phyloP scores from a whole-genome alignment of 2,329 filamentous ascomycete species.

The Massarina eburnea region DNA sequence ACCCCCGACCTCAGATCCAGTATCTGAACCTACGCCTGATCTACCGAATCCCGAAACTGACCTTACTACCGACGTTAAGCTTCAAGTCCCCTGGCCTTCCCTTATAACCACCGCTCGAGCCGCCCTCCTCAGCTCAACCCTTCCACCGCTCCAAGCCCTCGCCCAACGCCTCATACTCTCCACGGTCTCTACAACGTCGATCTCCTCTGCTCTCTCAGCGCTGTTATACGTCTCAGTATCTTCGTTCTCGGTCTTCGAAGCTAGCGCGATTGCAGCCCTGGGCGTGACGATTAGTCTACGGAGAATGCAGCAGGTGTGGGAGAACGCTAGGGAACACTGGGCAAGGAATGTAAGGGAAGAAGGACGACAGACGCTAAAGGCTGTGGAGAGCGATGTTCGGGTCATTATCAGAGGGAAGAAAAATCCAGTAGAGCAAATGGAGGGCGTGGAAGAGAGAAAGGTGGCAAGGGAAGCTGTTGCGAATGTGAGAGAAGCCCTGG shows the following conservation, averaged over 20 bases:
- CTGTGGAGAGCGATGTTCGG: constrained; percentile 55
- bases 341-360: constrained; percentile 58
- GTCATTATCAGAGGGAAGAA: constrained; percentile 47
- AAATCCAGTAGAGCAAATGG: constrained; percentile 20
- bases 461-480: constrained; percentile 48
- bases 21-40: constrained; percentile 20
- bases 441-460: constrained; percentile 44
- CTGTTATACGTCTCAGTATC: constrained; percentile 59
- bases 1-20: not conserved
- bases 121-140: constrained; percentile 42
- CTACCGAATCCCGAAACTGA: constrained; percentile 6
- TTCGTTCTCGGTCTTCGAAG: constrained; percentile 56
- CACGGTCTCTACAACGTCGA: constrained; percentile 70
- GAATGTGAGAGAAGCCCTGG: constrained; percentile 51
- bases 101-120: constrained; percentile 73
- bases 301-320: constrained; percentile 62
- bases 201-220: constrained; percentile 54
- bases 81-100: constrained; percentile 64
- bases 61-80: constrained; percentile 27
- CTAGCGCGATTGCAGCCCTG: constrained; percentile 60
- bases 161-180: constrained; percentile 63
- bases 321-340: constrained; percentile 55
- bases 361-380: constrained; percentile 57
- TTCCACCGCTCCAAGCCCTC: constrained; percentile 49
- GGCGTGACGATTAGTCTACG: constrained; percentile 60